Evolutionary conservation across 2,329 filamentous ascomycete genomes (phyloP), one percentile per base, ranked within the genome.

Genomic region (Fusarium clavum): DNA sequence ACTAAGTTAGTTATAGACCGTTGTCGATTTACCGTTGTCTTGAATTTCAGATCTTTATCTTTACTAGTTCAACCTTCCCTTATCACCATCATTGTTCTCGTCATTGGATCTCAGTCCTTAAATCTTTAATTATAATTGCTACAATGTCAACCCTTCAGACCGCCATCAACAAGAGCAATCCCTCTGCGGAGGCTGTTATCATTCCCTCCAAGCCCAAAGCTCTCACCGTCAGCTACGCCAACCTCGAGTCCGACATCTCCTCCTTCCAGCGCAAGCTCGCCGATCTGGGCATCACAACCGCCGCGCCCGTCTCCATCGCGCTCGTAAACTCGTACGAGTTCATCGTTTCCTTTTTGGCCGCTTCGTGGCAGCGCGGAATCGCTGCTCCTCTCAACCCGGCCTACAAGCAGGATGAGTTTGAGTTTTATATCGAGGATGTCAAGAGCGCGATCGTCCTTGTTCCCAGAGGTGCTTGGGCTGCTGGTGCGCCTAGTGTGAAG

Each of bases 371-470:
- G 83, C 88, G 94, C 75, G 92, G 86, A 30, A 91, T 96, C 73
- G 93, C 93, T 10, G 94, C 94, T 5, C 94, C 93, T n/a, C 83
- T 97, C 71, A 97, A 97, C 80, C 90, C 93, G 43, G 91, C 90
- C 46, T 97, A 97, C 84, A 97, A 94, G 83, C 92, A 96, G 81
- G 90, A 90, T 61, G 93, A 97, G 80, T 96, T 95, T 78, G 93
- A 96, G 79, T 97, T 97, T 81, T 97, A 96, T 81, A 95, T 97
- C 76, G 91, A 94, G 70, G 93, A 97, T 78, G 85, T 97, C 73
- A 92, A 90, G 77, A 95, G 93, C 8, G 91, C 91, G 34, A 83
- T 97, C 63, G 88, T 94, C 32, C 84, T 97, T 38, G 91, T 97
- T 12, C 93, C 93, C 14, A 85, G 85, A 72, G 93, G 92, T 18